A percentile compares a stretch with the other conserved stretches of the same genome.
Conservation (phyloP, 2,329 filamentous ascomycete species). For the Shiraia sp. region DNA sequence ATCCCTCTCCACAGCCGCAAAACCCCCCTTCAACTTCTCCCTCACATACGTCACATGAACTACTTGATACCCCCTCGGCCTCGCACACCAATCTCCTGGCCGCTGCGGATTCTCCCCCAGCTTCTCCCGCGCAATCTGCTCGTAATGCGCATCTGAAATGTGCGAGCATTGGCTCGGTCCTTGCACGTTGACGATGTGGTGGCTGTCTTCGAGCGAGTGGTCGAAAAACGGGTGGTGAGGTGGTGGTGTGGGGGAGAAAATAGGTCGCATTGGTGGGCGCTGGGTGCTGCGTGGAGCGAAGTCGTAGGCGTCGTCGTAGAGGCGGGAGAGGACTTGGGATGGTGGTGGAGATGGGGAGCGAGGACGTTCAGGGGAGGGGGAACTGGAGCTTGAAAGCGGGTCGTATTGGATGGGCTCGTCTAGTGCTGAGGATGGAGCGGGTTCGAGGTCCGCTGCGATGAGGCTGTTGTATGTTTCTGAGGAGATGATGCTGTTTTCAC, state of each 20-base stretch:
- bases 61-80: constrained; percentile 5
- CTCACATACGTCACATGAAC: constrained; percentile 9
- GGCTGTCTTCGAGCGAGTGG: background rate
- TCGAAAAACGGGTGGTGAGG: background rate
- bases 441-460: no score
- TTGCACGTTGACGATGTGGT: constrained; percentile 1
- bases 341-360: no score
- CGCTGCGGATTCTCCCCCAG: constrained; percentile 6
- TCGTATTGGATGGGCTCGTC: no score
- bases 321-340: no score
- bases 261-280: background rate
- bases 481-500: no score
- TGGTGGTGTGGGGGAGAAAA: background rate
- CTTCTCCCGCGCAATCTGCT: background rate
- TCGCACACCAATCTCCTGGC: background rate
- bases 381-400: no score
- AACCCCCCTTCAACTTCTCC: constrained; percentile 1
- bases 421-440: no score
- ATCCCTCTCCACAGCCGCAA: constrained; percentile 4
- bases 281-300: no score
- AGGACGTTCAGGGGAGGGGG: no score
- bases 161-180: constrained; percentile 1
- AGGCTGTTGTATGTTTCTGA: no score
- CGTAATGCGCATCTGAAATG: background rate
- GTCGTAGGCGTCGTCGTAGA: no score